Evolutionary conservation across 176 grass and related monocot species (phyloP).

Genomic region (Carex pumila): DNA sequence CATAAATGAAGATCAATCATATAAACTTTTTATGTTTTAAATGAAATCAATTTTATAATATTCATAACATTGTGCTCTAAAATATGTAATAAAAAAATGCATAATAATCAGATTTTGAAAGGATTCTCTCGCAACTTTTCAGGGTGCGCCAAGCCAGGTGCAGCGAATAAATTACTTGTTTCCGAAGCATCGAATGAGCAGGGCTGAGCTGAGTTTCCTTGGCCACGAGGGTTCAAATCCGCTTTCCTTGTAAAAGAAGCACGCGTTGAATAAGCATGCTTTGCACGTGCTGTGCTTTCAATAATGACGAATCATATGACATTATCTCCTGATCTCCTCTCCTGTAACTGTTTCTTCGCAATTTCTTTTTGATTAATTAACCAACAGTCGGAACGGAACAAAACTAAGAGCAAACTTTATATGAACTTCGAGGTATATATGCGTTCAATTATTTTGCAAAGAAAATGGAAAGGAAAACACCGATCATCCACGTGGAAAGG

Average conservation of each 20-base stretch:
- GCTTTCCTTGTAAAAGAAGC: background rate
- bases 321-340: background rate
- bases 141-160: background rate
- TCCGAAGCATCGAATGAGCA: background rate
- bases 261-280: background rate
- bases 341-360: background rate
- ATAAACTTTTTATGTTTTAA: too few relatives aligned
- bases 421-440: background rate
- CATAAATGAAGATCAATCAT: too few relatives aligned
- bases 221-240: background rate
- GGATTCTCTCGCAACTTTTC: too few relatives aligned
- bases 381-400: background rate
- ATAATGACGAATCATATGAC: background rate
- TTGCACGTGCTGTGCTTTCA: background rate
- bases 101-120: too few relatives aligned
- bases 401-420: background rate
- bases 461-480: too few relatives aligned
- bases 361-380: background rate
- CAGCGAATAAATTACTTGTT: background rate
- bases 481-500: background rate
- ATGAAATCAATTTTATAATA: too few relatives aligned
- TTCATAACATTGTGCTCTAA: too few relatives aligned
- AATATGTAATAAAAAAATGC: too few relatives aligned
- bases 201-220: background rate
- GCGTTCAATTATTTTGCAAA: background rate